Percentiles rank a stretch among this genome's conserved stretches.
Evolutionary conservation across 2,329 filamentous ascomycete species (phyloP).

Genomic region (Monosporascus sp.): DNA sequence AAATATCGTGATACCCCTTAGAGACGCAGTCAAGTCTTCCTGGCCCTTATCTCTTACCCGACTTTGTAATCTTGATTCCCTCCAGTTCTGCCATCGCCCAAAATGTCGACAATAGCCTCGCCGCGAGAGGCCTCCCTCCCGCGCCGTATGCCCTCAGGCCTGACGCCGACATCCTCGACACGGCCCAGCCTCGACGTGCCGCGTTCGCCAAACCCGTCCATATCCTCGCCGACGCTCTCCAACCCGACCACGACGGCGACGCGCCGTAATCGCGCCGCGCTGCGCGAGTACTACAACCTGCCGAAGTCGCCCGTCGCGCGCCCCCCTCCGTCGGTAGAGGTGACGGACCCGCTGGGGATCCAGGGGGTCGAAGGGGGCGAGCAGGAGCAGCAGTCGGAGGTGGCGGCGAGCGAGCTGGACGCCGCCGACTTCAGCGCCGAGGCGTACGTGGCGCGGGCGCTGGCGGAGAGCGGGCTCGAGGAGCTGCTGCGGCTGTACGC

Average conservation of each 20-base stretch:
- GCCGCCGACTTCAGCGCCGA: constrained; percentile 64
- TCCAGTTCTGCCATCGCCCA: not conserved
- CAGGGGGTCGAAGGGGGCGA: constrained; percentile 17
- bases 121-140: constrained; percentile 54
- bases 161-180: constrained; percentile 67
- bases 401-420: constrained; percentile 69
- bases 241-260: constrained; percentile 19
- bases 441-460: constrained; percentile 57
- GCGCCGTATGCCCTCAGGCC: constrained; percentile 50
- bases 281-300: constrained; percentile 93
- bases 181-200: constrained; percentile 67
- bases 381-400: constrained; percentile 44
- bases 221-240: constrained; percentile 16
- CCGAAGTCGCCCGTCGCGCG: constrained; percentile 39
- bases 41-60: not conserved
- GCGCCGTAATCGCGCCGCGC: constrained; percentile 71
- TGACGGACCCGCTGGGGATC: constrained; percentile 33
- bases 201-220: constrained; percentile 43
- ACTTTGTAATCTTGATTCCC: not conserved
- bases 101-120: constrained; percentile 61
- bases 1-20: too few species aligned
- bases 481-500: constrained; percentile 68
- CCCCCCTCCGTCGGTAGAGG: constrained; percentile 35
- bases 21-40: too few species aligned
- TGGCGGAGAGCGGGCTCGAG: constrained; percentile 59